These are phyloP conservation scores for Ascodesmis nigricans DNA, from an alignment of 495 filamentous ascomycete genomes.

Conservation along the genomic window DNA sequence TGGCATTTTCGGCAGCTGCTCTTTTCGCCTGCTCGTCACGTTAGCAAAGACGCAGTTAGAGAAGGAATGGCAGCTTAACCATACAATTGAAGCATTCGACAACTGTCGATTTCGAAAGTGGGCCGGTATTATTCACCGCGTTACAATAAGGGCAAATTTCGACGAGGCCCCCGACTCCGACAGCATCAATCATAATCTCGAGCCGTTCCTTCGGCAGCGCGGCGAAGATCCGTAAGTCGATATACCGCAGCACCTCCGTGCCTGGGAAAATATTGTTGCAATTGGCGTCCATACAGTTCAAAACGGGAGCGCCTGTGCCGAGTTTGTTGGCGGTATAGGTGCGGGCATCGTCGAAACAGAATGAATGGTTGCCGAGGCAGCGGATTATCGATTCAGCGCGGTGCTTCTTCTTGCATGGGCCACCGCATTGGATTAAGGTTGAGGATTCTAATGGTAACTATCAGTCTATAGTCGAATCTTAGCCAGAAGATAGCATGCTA, in stretches of 20 bases:
- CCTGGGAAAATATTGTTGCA: conserved; percentile 7
- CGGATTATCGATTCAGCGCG: conserved; percentile 1
- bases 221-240: conserved; percentile 4
- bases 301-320: neutral
- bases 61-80: neutral
- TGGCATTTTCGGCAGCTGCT: conserved; percentile 7
- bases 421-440: conserved; percentile 1
- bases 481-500: too few species aligned
- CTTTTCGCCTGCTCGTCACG: conserved; percentile 3
- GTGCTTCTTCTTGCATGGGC: conserved; percentile 2
- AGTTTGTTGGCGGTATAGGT: conserved; percentile 1
- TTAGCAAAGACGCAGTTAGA: too few species aligned
- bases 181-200: conserved; percentile 3
- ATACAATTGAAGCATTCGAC: neutral
- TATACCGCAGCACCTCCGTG: conserved; percentile 3
- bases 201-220: neutral
- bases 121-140: neutral
- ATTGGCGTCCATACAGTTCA: conserved; percentile 2
- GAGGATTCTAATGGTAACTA: neutral
- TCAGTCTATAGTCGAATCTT: too few species aligned
- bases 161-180: conserved; percentile 4
- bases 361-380: conserved; percentile 3
- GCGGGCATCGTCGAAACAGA: conserved; percentile 2
- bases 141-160: conserved; percentile 6
- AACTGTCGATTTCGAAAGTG: neutral